Percentiles rank a stretch among this genome's conserved stretches.
These are phyloP conservation scores for Curvularia sp. DNA, from an alignment of 2,329 filamentous ascomycete genomes.

Conservation along the genomic window DNA sequence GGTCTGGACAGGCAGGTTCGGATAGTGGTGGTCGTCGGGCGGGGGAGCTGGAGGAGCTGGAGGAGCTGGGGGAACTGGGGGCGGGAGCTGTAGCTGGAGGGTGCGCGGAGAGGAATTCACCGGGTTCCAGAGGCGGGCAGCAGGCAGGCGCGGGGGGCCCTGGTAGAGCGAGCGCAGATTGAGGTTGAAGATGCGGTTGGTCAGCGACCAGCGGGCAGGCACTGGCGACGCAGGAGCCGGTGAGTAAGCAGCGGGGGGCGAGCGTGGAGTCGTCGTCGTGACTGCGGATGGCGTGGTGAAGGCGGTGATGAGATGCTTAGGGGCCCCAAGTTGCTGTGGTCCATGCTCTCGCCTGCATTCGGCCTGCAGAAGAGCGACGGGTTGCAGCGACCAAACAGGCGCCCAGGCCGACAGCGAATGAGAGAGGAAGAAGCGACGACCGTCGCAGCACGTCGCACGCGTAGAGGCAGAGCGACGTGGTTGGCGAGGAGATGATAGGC, in stretches of 20 bases:
- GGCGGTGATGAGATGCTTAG: slow-evolving; percentile 19
- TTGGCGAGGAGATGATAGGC: neutral
- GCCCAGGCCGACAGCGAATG: neutral
- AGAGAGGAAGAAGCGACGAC: neutral
- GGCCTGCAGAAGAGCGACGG: slow-evolving; percentile 14
- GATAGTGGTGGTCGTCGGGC: slow-evolving; percentile 32
- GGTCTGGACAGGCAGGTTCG: slow-evolving; percentile 55
- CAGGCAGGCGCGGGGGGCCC: slow-evolving; percentile 47
- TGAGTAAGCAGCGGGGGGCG: slow-evolving; percentile 37
- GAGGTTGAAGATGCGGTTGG: slow-evolving; percentile 53
- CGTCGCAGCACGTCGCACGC: neutral
- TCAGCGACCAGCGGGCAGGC: slow-evolving; percentile 52
- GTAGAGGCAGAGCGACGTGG: neutral
- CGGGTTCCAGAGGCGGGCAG: slow-evolving; percentile 66
- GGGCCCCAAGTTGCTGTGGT: slow-evolving; percentile 17
- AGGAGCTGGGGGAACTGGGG: neutral
- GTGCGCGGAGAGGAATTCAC: slow-evolving; percentile 66
- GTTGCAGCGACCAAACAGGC: neutral
- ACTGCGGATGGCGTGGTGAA: slow-evolving; percentile 18
- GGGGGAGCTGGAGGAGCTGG: neutral
- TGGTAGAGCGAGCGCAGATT: slow-evolving; percentile 39
- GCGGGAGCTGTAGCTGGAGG: slow-evolving; percentile 45
- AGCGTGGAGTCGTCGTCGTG: slow-evolving; percentile 39
- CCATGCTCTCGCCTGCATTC: slow-evolving; percentile 25
- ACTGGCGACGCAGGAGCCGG: slow-evolving; percentile 34